phyloP scores from a whole-genome alignment of 371 early-diverging fungal species.

The Rhizopus arrhizus region DNA sequence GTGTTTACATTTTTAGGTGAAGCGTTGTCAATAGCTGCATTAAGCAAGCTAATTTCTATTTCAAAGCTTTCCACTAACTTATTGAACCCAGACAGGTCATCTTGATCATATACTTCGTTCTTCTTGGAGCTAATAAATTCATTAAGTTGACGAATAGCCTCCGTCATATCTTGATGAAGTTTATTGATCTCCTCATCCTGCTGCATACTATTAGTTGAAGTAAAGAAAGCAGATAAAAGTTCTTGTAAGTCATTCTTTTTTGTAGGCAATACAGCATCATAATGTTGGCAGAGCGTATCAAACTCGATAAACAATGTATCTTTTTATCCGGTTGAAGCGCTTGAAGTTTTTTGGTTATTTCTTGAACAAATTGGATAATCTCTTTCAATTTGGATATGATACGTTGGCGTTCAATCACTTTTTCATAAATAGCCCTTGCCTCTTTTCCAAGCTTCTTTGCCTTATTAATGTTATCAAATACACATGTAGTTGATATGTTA shows the following conservation, averaged over 20 bases:
- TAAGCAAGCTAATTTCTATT: constrained; percentile 32
- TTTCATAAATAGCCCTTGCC: not conserved
- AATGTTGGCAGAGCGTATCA: constrained; percentile 1
- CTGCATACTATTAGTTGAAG: not conserved
- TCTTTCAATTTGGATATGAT: constrained; percentile 36
- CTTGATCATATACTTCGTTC: constrained; percentile 33
- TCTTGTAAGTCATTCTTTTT: constrained; percentile 36
- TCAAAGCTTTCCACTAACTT: constrained; percentile 40
- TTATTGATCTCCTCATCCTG: constrained; percentile 21
- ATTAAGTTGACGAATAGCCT: constrained; percentile 21
- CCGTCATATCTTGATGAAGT: constrained; percentile 24
- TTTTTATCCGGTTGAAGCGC: not conserved
- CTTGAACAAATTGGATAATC: constrained; percentile 27
- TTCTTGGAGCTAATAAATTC: constrained; percentile 32
- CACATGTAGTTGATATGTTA: too few species aligned
- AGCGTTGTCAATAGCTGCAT: constrained; percentile 41
- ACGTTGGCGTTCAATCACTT: constrained; percentile 6
- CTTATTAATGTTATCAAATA: not conserved
- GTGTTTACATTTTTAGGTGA: constrained; percentile 43
- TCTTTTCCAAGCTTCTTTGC: not conserved
- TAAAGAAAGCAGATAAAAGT: constrained; percentile 7
- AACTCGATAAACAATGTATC: not conserved
- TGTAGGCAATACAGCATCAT: constrained; percentile 6
- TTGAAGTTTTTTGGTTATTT: constrained; percentile 12
- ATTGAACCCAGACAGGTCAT: constrained; percentile 35